Conservation (phyloP, 2,329 filamentous ascomycete species). For the Phialemoniopsis sp. region DNA sequence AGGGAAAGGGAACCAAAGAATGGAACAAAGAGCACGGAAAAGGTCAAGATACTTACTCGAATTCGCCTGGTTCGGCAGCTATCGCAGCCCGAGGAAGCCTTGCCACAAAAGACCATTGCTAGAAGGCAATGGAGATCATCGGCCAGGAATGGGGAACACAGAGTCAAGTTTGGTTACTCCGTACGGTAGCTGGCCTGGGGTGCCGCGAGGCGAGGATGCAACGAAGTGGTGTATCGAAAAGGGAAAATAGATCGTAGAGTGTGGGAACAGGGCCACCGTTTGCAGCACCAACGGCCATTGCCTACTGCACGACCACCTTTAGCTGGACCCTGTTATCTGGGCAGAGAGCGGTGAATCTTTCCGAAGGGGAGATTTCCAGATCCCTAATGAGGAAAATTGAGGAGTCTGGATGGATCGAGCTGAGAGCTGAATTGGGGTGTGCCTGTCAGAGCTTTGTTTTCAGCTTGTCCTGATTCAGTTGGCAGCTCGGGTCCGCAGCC, state of each 20-base stretch:
- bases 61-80: conserved; percentile 50
- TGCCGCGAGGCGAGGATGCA: neutral
- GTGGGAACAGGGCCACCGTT: too few relatives aligned
- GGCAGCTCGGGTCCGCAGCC: too few relatives aligned
- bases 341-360: too few relatives aligned
- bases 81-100: conserved; percentile 51
- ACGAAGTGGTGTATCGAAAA: conserved; percentile 11
- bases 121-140: neutral
- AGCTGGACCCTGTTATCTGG: too few relatives aligned
- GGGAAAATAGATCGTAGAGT: conserved; percentile 16
- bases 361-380: too few relatives aligned
- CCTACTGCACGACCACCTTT: too few relatives aligned
- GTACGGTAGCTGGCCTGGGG: neutral
- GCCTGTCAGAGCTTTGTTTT: too few relatives aligned
- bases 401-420: too few relatives aligned
- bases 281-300: too few relatives aligned
- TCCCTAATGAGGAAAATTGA: too few relatives aligned
- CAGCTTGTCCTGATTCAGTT: too few relatives aligned
- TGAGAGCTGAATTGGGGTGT: too few relatives aligned
- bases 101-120: conserved; percentile 52
- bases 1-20: neutral
- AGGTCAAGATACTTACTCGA: conserved; percentile 35
- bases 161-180: neutral
- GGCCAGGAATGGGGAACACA: neutral
- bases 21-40: conserved; percentile 3